Evolutionary conservation across 2,329 filamentous ascomycete genomes (phyloP).

Genomic region (Curvularia sp.): DNA sequence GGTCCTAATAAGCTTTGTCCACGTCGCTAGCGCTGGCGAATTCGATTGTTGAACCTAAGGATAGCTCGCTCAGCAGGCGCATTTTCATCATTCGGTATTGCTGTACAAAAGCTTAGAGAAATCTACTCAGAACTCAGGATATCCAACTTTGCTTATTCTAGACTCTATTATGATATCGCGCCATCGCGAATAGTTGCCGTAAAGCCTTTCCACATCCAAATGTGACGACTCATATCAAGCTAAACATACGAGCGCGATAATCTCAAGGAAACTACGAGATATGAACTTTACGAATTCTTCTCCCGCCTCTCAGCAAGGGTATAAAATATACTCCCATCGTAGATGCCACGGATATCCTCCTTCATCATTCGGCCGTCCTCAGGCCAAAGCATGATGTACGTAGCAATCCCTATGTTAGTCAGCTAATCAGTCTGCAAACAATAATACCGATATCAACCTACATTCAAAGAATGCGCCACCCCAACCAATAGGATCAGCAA

Average conservation of each 20-base stretch:
- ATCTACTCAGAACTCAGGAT: no score
- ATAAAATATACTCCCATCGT: constrained; percentile 38
- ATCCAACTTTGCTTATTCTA: no score
- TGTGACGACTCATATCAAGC: background rate
- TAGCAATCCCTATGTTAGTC: constrained; percentile 22
- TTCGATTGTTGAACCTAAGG: no score
- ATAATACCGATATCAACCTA: constrained; percentile 3
- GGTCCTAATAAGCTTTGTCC: no score
- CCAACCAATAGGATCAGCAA: constrained; percentile 29
- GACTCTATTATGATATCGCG: no score
- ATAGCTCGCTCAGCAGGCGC: no score
- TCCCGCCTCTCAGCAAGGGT: background rate
- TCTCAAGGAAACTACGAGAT: background rate
- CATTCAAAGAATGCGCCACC: constrained; percentile 29
- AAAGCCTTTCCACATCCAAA: background rate
- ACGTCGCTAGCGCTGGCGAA: no score
- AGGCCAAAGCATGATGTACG: constrained; percentile 31
- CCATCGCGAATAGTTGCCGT: background rate
- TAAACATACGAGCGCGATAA: background rate
- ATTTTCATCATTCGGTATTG: no score
- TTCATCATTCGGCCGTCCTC: constrained; percentile 24
- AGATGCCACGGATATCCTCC: constrained; percentile 23
- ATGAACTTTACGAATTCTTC: background rate
- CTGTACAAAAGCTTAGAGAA: no score
- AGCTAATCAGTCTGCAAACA: background rate